phyloP scores from a whole-genome alignment of 2,329 filamentous ascomycete species.

The Lecanosticta acicola region DNA sequence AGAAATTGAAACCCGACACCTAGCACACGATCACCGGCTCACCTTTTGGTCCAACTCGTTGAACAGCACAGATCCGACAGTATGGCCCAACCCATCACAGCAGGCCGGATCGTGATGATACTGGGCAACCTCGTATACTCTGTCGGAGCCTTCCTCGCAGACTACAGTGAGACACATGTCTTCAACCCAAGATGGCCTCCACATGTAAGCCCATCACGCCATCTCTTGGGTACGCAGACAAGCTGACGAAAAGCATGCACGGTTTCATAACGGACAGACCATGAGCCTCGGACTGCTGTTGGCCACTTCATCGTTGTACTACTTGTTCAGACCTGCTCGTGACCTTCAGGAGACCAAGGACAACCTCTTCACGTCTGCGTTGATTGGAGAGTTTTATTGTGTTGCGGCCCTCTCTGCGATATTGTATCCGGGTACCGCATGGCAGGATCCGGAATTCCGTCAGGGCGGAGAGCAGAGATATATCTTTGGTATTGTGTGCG shows the following conservation, averaged over 20 bases:
- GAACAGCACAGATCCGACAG: neutral
- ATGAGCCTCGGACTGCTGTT: slow-evolving; percentile 44
- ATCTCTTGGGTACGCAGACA: no score
- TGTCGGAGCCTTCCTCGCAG: slow-evolving; percentile 30
- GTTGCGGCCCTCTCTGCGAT: slow-evolving; percentile 40
- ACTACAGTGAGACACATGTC: slow-evolving; percentile 42
- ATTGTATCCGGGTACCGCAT: slow-evolving; percentile 43
- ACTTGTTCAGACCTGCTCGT: slow-evolving; percentile 26
- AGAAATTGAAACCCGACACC: no score
- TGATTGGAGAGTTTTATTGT: slow-evolving; percentile 43
- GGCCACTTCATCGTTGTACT: slow-evolving; percentile 37
- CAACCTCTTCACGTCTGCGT: slow-evolving; percentile 31
- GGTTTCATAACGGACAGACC: slow-evolving; percentile 49
- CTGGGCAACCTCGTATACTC: slow-evolving; percentile 31
- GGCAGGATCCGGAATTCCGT: slow-evolving; percentile 39
- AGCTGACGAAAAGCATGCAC: neutral
- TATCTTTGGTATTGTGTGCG: slow-evolving; percentile 25
- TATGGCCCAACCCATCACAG: slow-evolving; percentile 16
- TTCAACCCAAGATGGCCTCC: slow-evolving; percentile 47
- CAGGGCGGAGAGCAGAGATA: slow-evolving; percentile 35
- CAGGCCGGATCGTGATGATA: slow-evolving; percentile 29
- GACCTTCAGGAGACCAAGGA: slow-evolving; percentile 9
- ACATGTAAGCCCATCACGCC: slow-evolving; percentile 50
- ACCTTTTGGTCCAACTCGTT: neutral
- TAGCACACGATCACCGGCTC: no score